Evolutionary conservation across 805 yeast species (phyloP).

Genomic region (Maudiozyma bulderi): DNA sequence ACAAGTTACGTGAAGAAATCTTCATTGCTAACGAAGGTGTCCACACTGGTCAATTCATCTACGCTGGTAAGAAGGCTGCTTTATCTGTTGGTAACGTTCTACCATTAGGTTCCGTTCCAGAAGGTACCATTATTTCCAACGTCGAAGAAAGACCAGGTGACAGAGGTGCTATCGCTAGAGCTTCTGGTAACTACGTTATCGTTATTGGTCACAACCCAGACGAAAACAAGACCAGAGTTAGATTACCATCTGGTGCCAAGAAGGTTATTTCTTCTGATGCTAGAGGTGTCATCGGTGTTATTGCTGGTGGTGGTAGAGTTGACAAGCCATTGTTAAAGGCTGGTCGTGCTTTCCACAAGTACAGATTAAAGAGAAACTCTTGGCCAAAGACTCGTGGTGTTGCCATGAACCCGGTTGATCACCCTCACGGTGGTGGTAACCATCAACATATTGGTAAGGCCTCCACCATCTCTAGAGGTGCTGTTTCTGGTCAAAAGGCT

Average conservation of each 20-base stretch:
- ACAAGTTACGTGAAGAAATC: constrained; percentile 95
- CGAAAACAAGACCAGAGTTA: constrained; percentile 97
- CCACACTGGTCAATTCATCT: constrained; percentile 98
- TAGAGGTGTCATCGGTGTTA: constrained; percentile 99
- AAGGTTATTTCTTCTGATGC: constrained; percentile 91
- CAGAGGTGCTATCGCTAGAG: constrained; percentile 99
- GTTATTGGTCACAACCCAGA: constrained; percentile 99
- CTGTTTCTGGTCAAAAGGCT: constrained; percentile 99
- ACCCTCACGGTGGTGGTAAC: constrained; percentile 99
- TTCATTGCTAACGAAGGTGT: constrained; percentile 99
- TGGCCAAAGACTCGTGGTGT: constrained; percentile 99
- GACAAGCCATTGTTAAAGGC: constrained; percentile 99
- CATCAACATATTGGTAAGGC: constrained; percentile 99
- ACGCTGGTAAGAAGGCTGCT: constrained; percentile 98
- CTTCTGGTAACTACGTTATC: constrained; percentile 99
- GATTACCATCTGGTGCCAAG: constrained; percentile 98
- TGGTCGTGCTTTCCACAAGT: constrained; percentile 99
- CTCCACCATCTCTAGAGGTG: constrained; percentile 98
- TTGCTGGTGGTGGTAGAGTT: constrained; percentile 99
- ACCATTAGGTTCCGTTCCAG: constrained; percentile 96
- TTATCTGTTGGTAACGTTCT: constrained; percentile 94
- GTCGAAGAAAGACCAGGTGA: constrained; percentile 98
- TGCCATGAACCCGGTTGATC: constrained; percentile 99
- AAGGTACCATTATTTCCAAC: constrained; percentile 97
- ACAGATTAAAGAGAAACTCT: constrained; percentile 98